phyloP scores from a whole-genome alignment of 106 monocot species.

The Dendrobium chrysotoxum region DNA sequence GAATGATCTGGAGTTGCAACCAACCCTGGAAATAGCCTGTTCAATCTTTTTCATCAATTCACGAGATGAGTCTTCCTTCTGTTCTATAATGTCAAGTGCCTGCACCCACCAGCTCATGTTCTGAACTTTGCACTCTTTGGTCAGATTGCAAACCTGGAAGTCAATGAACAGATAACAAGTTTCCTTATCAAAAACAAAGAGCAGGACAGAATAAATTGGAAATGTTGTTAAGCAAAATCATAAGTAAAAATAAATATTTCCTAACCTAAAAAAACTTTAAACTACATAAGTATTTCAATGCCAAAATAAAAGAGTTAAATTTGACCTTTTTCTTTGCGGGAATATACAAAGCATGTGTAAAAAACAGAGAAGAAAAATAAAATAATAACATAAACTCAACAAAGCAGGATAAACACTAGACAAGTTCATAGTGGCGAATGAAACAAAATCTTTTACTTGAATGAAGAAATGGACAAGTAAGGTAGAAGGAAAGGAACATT shows the following conservation, averaged over 20 bases:
- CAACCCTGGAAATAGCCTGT: constrained; percentile 36
- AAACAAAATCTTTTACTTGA: neutral
- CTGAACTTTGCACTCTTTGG: constrained; percentile 34
- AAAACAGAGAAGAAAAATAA: neutral
- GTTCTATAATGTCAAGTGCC: constrained; percentile 60
- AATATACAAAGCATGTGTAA: neutral
- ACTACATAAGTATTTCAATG: neutral
- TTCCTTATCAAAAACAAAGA: neutral
- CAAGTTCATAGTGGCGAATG: neutral
- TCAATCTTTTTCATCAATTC: constrained; percentile 74
- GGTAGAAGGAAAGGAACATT: neutral
- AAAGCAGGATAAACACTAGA: neutral
- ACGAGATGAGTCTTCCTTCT: constrained; percentile 45
- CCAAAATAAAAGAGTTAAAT: neutral
- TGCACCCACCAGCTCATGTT: constrained; percentile 77
- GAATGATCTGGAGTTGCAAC: constrained; percentile 35
- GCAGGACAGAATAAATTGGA: neutral
- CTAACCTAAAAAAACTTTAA: neutral
- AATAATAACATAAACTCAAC: neutral
- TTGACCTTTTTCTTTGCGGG: neutral
- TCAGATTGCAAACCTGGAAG: constrained; percentile 52
- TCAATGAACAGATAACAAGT: neutral
- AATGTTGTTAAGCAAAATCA: neutral
- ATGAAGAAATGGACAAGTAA: neutral
- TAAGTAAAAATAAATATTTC: neutral